Evolutionary conservation across 495 filamentous ascomycete genomes (phyloP).

Genomic region (Aspergillus bertholletiae): DNA sequence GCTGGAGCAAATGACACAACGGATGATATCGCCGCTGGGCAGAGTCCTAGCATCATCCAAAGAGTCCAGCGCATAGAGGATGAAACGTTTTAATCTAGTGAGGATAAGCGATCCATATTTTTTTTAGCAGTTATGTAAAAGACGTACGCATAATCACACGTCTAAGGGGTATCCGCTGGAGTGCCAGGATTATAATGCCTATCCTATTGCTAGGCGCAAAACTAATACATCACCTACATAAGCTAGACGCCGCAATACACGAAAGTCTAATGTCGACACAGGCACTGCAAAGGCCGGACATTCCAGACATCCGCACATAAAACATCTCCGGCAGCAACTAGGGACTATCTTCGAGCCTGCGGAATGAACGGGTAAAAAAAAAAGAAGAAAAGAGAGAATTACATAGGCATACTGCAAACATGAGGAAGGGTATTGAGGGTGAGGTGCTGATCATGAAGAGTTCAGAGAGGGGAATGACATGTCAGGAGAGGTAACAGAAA

Average conservation of each 20-base stretch:
- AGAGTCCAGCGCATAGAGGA: constrained; percentile 63
- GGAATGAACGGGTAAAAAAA: constrained; percentile 12
- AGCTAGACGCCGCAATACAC: neutral
- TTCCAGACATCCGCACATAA: neutral
- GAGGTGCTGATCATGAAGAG: constrained; percentile 14
- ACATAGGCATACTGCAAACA: constrained; percentile 10
- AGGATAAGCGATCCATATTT: neutral
- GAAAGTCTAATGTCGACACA: neutral
- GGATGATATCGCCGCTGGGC: constrained; percentile 46
- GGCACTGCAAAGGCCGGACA: neutral
- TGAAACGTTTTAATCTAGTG: constrained; percentile 57
- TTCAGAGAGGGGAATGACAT: neutral
- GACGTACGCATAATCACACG: neutral
- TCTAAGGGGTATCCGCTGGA: neutral
- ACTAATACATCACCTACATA: constrained; percentile 7
- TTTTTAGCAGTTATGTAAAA: neutral
- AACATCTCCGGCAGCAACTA: neutral
- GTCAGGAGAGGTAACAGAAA: neutral
- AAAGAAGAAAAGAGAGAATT: too few species aligned
- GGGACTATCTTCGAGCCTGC: constrained; percentile 29
- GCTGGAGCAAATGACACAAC: constrained; percentile 57
- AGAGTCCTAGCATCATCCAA: constrained; percentile 73
- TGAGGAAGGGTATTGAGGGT: constrained; percentile 26
- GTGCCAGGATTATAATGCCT: neutral
- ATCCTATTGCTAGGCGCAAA: neutral